Evolutionary conservation across 805 yeast species (phyloP).

Genomic region (Metschnikowia koreensis): DNA sequence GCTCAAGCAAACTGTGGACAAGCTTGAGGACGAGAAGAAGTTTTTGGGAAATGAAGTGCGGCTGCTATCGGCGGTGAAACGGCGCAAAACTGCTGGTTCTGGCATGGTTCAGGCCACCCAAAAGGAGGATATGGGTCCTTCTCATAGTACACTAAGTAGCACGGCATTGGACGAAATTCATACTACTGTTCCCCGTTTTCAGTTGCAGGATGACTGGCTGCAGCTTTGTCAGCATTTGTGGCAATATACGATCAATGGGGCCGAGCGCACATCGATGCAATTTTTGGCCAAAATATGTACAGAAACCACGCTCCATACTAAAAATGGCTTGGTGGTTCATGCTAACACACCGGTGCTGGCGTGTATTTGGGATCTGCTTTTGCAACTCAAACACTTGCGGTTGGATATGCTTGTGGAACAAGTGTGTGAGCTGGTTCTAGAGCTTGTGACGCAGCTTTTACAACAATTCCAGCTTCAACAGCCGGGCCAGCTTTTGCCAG

Average conservation of each 20-base stretch:
- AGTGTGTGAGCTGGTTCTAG: constrained; percentile 28
- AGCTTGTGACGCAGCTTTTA: constrained; percentile 29
- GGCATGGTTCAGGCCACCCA: not conserved
- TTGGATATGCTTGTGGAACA: constrained; percentile 49
- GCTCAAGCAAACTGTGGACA: constrained; percentile 32
- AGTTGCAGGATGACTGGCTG: constrained; percentile 32
- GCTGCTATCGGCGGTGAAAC: constrained; percentile 22
- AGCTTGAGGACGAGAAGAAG: constrained; percentile 43
- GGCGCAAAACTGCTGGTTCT: constrained; percentile 13
- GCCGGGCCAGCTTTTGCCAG: constrained; percentile 29
- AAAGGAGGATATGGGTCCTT: no score
- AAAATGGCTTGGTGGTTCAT: not conserved
- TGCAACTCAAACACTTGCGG: constrained; percentile 43
- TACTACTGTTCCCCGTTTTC: not conserved
- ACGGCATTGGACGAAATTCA: not conserved
- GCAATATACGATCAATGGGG: constrained; percentile 38
- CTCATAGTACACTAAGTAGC: no score
- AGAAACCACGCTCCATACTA: constrained; percentile 19
- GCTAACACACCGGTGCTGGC: constrained; percentile 39
- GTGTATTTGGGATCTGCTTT: constrained; percentile 43
- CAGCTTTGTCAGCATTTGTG: constrained; percentile 35
- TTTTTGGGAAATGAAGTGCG: constrained; percentile 40
- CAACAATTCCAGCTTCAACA: constrained; percentile 16
- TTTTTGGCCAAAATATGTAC: constrained; percentile 33
- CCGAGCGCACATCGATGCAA: constrained; percentile 29